A percentile compares a stretch with the other conserved stretches of the same genome.
Conservation (phyloP, 2,329 filamentous ascomycete genomes). For the Sclerotiophoma versabilis region DNA sequence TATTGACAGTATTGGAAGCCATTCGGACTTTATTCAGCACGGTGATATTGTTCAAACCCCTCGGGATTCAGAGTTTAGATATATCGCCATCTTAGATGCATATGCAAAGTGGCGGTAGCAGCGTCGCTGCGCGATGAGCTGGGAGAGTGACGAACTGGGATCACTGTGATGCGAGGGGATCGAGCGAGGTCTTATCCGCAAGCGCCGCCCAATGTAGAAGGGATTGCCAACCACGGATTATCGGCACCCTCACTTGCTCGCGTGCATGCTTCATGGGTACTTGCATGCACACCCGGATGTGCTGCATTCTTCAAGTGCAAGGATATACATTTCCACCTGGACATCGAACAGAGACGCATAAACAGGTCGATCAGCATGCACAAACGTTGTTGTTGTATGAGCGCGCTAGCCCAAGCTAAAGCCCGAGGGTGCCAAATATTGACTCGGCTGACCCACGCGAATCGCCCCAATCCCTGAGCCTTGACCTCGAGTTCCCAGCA, state of each 20-base stretch:
- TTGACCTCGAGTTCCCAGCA: conserved; percentile 18
- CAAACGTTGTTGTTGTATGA: conserved; percentile 4
- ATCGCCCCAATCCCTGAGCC: conserved; percentile 1
- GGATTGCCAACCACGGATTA: conserved; percentile 12
- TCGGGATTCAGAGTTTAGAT: not conserved
- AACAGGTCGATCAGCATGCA: not conserved
- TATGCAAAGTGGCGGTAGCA: not conserved
- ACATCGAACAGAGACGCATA: conserved; percentile 1
- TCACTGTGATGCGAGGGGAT: conserved; percentile 16
- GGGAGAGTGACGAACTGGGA: conserved; percentile 12
- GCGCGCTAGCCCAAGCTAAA: conserved; percentile 11
- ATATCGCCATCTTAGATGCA: conserved; percentile 3
- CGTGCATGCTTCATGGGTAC: conserved; percentile 1
- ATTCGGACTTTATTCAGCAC: not conserved
- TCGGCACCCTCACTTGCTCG: conserved; percentile 8
- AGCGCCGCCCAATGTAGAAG: conserved; percentile 23
- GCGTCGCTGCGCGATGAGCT: conserved; percentile 10
- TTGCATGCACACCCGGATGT: conserved; percentile 1
- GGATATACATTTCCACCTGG: not conserved
- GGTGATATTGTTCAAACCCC: not conserved
- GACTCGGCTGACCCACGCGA: conserved; percentile 13
- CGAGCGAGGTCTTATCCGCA: conserved; percentile 21
- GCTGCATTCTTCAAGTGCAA: conserved; percentile 4
- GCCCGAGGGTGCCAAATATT: conserved; percentile 2
- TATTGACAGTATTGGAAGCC: conserved; percentile 7